Evolutionary conservation across 2,329 filamentous ascomycete genomes (phyloP), one percentile per base, ranked within the genome.

Genomic region (Pestalotiopsis sp.): DNA sequence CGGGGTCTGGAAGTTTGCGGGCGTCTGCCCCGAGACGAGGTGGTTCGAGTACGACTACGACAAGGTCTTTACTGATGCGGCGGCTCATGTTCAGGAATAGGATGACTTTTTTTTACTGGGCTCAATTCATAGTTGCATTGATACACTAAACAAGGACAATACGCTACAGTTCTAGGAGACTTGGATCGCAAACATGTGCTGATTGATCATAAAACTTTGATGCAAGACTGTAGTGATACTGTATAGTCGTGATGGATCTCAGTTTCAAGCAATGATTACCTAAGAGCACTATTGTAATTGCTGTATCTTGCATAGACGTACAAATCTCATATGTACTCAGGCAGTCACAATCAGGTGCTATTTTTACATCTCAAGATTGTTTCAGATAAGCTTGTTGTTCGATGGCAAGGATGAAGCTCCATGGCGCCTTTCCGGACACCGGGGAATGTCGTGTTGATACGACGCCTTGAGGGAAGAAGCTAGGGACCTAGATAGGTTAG

Each of bases 1-100:
- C 39, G 86, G 86, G 1, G 84, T 82, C 71, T 88, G 86, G 86
- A 88, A 88, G 79, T 88, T 88, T 79, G 86, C 86, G 0, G 86
- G 86, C 2, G 75, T 88, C 64, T 78, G 79, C 75, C 86, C 86
- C 11, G 83, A 86, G 66, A 86, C 87, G 71, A 75, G 85, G 68
- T 88, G 86, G 86, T 81, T 78, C 68, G 86, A 88, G 81, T 85
- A 85, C 73, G 85, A 87, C 73, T 85, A 87, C 73, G 86, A 87
- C 75, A 84, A 85, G 81, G 66, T 70, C 14, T 70, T 70, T 49
- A 49, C 41, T 14, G 41, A 49, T 49, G 41, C 41, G 6, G 41
- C 41, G 4, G 41, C 41, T n/a, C 41, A 49, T 49, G 13, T n/a
- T 49, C 13, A 49, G 14, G 31, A 9, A 9, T 31, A 9, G 9